Evolutionary conservation across 306 rosid species (phyloP), one percentile per base, ranked within the genome.

Genomic region (Betula pendula): DNA sequence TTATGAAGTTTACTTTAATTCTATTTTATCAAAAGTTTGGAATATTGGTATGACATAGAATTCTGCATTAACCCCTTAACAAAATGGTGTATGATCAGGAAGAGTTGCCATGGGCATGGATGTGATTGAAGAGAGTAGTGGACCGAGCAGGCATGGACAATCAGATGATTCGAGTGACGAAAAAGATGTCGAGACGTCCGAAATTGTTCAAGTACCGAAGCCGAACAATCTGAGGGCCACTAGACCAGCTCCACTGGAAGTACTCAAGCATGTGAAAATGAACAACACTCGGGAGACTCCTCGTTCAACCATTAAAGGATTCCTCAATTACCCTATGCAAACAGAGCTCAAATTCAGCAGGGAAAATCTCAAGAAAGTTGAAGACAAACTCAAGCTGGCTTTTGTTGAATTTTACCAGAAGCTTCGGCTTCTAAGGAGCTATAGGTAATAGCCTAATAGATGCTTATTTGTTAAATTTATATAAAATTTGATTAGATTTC

Each of bases 351-450:
- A 83, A 49, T 91, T 86, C 87, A 86, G 67, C 70, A 80, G 80
- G 77, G 69, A 77, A 27, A 89, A 86, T 68, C 81, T 89, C n/a
- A 86, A 38, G 25, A 86, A 82, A 75, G 89, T 88, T 42, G 92
- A 89, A 74, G 75, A 81, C 17, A 83, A 80, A 63, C 91, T 91
- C 31, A 80, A 63, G 43, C n/a, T 16, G 25, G 92, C 91, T 47
- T 88, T 91, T 60, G 47, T 82, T 49, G 91, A 85, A 31, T 89
- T 89, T 77, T 86, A 88, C 75, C 87, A 84, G 70, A 91, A 91
- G 82, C 97, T 91, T 76, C 62, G 85, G 48, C 92, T 91, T 43
- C 90, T 91, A 0, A 89, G 82, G 86, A 86, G 85, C 89, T 92
- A 80, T 69, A 78, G 83, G 93, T 85, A 75, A 40, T 31, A 3